A percentile compares a stretch with the other conserved stretches of the same genome.
Evolutionary conservation across 257 asterid species (phyloP).

Genomic region (Fraxinus cuspidata): DNA sequence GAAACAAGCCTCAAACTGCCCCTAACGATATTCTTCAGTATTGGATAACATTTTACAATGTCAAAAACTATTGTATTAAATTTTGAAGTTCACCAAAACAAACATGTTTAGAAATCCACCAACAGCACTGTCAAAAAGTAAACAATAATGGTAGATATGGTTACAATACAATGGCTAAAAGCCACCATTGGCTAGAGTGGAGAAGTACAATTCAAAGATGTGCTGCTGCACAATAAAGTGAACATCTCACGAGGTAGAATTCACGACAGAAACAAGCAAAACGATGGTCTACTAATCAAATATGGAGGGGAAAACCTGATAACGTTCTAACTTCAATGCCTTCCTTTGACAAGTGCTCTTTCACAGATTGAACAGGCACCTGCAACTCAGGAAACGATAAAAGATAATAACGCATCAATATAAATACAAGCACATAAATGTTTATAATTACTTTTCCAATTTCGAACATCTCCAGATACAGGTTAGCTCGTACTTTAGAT

Average conservation of each 20-base stretch:
- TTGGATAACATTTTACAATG: too few species aligned
- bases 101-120: background rate
- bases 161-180: background rate
- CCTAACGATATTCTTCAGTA: too few species aligned
- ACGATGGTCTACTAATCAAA: background rate
- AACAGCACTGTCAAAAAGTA: background rate
- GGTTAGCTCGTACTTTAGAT: too few species aligned
- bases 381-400: conserved; percentile 24
- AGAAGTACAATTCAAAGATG: background rate
- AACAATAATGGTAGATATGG: background rate
- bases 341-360: conserved; percentile 51
- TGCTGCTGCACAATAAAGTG: too few species aligned
- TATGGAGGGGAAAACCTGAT: background rate
- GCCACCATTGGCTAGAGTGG: background rate
- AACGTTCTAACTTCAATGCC: conserved; percentile 63
- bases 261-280: background rate
- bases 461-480: background rate
- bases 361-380: conserved; percentile 70
- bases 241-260: background rate
- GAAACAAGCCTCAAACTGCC: too few species aligned
- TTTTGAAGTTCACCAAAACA: background rate
- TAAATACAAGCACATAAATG: background rate
- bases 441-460: background rate
- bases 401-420: background rate
- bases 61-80: background rate